phyloP scores from a whole-genome alignment of 2,329 filamentous ascomycete species.

The Fusarium coicis region DNA sequence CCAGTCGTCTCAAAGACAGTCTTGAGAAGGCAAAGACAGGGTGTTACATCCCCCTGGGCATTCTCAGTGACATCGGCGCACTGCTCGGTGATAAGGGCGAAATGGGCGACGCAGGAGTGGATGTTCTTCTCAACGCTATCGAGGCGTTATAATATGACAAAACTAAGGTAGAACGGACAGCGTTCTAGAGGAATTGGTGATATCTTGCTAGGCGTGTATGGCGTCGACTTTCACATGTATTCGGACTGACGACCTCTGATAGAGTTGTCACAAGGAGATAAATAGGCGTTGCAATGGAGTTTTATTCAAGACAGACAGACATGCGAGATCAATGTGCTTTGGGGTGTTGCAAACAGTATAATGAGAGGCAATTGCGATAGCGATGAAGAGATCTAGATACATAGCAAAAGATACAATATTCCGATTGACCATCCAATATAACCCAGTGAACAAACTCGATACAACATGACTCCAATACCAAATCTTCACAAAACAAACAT shows the following conservation, averaged over 20 bases:
- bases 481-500: too few relatives aligned
- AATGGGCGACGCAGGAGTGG: constrained; percentile 62
- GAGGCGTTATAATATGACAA: constrained; percentile 59
- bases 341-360: neutral
- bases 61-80: constrained; percentile 88
- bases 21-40: constrained; percentile 82
- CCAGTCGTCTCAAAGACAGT: constrained; percentile 87
- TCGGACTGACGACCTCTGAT: constrained; percentile 14
- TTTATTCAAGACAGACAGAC: neutral
- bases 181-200: neutral
- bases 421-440: neutral
- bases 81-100: constrained; percentile 71
- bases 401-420: neutral
- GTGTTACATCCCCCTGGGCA: constrained; percentile 84
- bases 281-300: constrained; percentile 31
- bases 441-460: too few relatives aligned
- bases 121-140: constrained; percentile 70
- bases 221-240: constrained; percentile 23
- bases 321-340: neutral
- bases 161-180: neutral
- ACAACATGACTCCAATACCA: neutral
- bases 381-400: neutral
- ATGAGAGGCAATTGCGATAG: neutral
- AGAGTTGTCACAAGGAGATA: constrained; percentile 29
- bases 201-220: constrained; percentile 27